phyloP scores from a whole-genome alignment of 768 basidiomycete genomes.

The Trametes cinnabarina region DNA sequence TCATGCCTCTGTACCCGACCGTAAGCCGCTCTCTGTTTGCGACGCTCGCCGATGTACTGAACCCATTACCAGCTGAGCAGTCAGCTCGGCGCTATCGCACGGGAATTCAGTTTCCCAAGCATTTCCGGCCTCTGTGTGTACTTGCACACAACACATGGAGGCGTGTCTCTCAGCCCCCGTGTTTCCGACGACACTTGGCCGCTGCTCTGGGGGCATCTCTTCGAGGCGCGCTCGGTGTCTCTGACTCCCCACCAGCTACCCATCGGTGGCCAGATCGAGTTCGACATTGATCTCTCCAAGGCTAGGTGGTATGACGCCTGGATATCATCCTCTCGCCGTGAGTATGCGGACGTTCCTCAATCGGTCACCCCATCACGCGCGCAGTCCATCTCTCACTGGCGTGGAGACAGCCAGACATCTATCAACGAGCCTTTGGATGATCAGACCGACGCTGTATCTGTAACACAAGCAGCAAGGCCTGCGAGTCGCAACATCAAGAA shows the following conservation, averaged over 20 bases:
- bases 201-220: conserved; percentile 63
- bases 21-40: conserved; percentile 37
- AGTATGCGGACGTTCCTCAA: conserved; percentile 41
- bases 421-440: conserved; percentile 43
- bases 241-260: conserved; percentile 43
- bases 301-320: conserved; percentile 81
- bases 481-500: conserved; percentile 51
- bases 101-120: conserved; percentile 80
- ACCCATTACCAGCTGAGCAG: conserved; percentile 56
- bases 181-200: conserved; percentile 80
- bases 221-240: conserved; percentile 40
- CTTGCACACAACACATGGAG: conserved; percentile 59
- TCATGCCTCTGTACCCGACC: conserved; percentile 75
- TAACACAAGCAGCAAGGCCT: conserved; percentile 31
- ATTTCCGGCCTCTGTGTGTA: conserved; percentile 78
- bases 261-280: conserved; percentile 79
- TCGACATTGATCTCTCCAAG: conserved; percentile 74
- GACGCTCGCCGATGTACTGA: not conserved
- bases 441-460: conserved; percentile 28
- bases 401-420: conserved; percentile 53
- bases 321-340: conserved; percentile 47
- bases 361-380: conserved; percentile 38
- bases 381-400: conserved; percentile 49
- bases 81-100: conserved; percentile 75
- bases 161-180: conserved; percentile 58